A percentile compares a stretch with the other conserved stretches of the same genome.
These are phyloP conservation scores for Kwoniella shandongensis DNA, from an alignment of 768 basidiomycete species.

Conservation along the genomic window DNA sequence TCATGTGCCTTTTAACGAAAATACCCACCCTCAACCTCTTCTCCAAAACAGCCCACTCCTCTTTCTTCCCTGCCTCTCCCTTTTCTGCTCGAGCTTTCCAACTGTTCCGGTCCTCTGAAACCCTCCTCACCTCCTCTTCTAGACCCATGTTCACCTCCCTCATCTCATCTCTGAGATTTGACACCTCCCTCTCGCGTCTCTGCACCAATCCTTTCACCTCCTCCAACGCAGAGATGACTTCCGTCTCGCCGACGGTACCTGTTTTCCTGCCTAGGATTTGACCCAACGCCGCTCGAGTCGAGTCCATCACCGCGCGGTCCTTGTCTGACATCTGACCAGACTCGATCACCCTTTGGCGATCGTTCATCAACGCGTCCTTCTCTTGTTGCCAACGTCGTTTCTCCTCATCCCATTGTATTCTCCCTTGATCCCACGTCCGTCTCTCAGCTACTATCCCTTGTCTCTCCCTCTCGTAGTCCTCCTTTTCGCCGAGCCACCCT, in stretches of 20 bases:
- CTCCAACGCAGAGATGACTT: constrained; percentile 35
- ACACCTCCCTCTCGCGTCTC: constrained; percentile 43
- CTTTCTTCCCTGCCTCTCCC: constrained; percentile 17
- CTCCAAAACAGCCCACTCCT: constrained; percentile 23
- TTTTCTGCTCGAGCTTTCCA: constrained; percentile 41
- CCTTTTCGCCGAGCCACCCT: constrained; percentile 11
- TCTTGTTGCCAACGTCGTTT: constrained; percentile 23
- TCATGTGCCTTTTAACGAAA: not conserved
- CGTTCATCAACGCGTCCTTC: constrained; percentile 20
- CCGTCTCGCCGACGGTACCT: constrained; percentile 23
- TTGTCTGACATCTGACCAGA: constrained; percentile 24
- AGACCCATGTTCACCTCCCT: constrained; percentile 50
- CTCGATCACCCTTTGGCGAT: constrained; percentile 21
- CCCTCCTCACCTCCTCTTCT: constrained; percentile 48
- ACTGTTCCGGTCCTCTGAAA: constrained; percentile 44
- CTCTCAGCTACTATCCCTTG: constrained; percentile 29
- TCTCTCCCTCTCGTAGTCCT: constrained; percentile 28
- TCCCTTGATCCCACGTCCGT: constrained; percentile 23
- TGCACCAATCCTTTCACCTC: constrained; percentile 35
- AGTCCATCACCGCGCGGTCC: constrained; percentile 34
- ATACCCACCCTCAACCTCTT: constrained; percentile 37
- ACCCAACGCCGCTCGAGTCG: constrained; percentile 27
- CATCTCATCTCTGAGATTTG: constrained; percentile 46
- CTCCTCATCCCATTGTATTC: constrained; percentile 19
- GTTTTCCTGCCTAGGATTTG: constrained; percentile 26